Conservation (phyloP, 2,329 filamentous ascomycete genomes). For the Trichoderma arundinaceum region DNA sequence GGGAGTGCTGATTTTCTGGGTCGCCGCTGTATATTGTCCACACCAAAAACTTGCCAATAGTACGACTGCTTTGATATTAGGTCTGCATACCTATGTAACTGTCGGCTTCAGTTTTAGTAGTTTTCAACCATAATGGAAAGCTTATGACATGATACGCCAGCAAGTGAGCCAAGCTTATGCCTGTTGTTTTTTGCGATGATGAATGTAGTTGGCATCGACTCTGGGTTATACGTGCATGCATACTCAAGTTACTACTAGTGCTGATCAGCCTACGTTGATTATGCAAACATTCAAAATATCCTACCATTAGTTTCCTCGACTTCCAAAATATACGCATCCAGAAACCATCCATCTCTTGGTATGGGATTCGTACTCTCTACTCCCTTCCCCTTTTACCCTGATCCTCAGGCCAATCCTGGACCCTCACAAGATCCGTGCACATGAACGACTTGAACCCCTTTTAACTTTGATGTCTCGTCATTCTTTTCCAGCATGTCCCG, state of each 20-base stretch:
- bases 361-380: too few relatives aligned
- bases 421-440: too few relatives aligned
- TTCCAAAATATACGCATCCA: too few relatives aligned
- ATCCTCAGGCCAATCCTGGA: too few relatives aligned
- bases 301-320: too few relatives aligned
- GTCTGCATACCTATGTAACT: constrained; percentile 1
- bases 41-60: constrained; percentile 8
- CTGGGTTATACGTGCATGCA: neutral
- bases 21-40: constrained; percentile 22
- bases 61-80: neutral
- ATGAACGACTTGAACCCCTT: too few relatives aligned
- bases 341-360: too few relatives aligned
- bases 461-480: too few relatives aligned
- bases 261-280: too few relatives aligned
- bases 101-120: neutral
- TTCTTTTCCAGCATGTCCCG: too few relatives aligned
- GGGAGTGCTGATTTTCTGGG: constrained; percentile 11
- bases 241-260: neutral
- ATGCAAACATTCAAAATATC: too few relatives aligned
- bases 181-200: neutral
- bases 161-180: neutral
- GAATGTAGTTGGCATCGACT: neutral
- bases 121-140: neutral
- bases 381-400: too few relatives aligned
- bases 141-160: neutral